Evolutionary conservation across 768 basidiomycete species (phyloP).

Genomic region (Saitozyma podzolica): DNA sequence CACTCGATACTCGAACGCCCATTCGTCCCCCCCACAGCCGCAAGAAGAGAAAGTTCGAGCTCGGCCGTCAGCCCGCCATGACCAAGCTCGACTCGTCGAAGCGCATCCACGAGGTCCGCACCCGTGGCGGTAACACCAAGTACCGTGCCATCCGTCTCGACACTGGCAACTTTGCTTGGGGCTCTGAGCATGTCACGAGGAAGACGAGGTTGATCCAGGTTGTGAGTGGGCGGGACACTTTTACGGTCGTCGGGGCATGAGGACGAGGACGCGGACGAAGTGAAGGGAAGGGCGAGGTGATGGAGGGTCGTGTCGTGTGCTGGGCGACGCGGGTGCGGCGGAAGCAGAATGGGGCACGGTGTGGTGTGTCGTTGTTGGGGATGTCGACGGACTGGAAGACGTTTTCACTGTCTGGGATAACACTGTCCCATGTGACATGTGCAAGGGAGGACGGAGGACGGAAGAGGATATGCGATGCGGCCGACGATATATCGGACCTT

Average conservation of each 20-base stretch:
- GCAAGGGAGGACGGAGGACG: background rate
- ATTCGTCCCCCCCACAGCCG: constrained; percentile 61
- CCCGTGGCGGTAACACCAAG: constrained; percentile 93
- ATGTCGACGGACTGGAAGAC: too few relatives aligned
- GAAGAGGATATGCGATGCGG: background rate
- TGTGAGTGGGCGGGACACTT: constrained; percentile 60
- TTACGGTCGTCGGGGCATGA: background rate
- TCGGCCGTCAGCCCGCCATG: constrained; percentile 95
- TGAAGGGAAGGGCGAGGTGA: background rate
- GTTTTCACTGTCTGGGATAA: too few relatives aligned
- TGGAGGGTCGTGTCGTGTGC: background rate
- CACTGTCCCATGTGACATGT: too few relatives aligned
- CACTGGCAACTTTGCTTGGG: constrained; percentile 98
- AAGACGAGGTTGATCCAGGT: constrained; percentile 97
- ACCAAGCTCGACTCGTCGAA: constrained; percentile 90
- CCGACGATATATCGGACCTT: background rate
- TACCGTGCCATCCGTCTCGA: constrained; percentile 95
- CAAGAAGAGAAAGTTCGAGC: constrained; percentile 99
- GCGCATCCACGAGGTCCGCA: constrained; percentile 91
- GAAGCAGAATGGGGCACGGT: background rate
- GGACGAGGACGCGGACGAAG: background rate
- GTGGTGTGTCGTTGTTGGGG: too few relatives aligned
- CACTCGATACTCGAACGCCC: too few relatives aligned
- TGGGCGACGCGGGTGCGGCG: background rate
- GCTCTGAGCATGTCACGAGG: constrained; percentile 84